Base-by-base conservation (phyloP, 345 rosid genomes). In the Trapa bicornis region DNA sequence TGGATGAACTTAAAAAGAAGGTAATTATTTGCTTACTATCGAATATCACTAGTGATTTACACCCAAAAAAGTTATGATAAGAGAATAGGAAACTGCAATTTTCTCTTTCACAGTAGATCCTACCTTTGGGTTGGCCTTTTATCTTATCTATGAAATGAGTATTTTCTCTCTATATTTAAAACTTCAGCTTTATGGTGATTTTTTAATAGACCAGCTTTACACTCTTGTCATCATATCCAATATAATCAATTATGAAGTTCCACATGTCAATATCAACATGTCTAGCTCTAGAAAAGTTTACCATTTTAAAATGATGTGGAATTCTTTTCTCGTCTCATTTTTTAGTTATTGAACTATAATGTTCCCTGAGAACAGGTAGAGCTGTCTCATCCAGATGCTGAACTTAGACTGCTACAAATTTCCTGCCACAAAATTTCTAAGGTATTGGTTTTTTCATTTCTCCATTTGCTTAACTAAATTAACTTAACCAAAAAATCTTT, bases 371-470 rank as follows among this genome's bases (percentile, higher is more conserved):
- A 80, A 77, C 84, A 91, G 99, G 99, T 89, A 52, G 97, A 89
- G 67, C 75, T 94, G 79, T 94, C 99, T 66, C 91, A 82, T 77
- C 87, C 86, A 64, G 83, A 83, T 82, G 96, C 96, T 68, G 97
- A 94, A 77, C 89, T 91, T 75, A 82, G 99, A 75, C 80, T 94
- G 71, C 87, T 94, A 65, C 96, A 94, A 84, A 96, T 91, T 33
- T 94, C 91, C 79, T 86, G 85, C 71, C 97, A 91, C 83, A 94
- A 89, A 83, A 94, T 94, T 67, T 94, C 87, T 61, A 94, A 94
- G 95, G 99, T 91, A 80, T 16, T 65, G 61, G 47, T 64, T 52
- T 29, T 68, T 68, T 29, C 53, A 41, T 41, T 41, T 43, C 52
- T 41, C 61, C 56, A 2, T 62, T 1, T 62, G 22, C 57, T 38